Conservation (phyloP, 208 protist species). For the Borovskyia barvae region DNA sequence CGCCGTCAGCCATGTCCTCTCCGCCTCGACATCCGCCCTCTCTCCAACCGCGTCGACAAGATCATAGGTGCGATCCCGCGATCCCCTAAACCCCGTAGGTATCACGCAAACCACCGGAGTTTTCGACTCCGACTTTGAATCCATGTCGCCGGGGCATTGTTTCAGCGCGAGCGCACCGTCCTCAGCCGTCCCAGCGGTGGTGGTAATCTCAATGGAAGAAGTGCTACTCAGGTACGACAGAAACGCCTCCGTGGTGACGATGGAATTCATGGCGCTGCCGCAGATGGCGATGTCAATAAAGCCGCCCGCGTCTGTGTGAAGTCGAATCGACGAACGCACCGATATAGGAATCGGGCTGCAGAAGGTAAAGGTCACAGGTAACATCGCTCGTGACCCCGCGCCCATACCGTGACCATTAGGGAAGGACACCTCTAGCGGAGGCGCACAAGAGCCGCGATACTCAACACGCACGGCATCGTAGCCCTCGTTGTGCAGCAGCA, state of each 20-base stretch:
- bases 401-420: conserved; percentile 56
- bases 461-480: conserved; percentile 89
- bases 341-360: conserved; percentile 25
- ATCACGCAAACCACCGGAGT: conserved; percentile 15
- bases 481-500: conserved; percentile 91
- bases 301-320: conserved; percentile 76
- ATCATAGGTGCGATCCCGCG: background rate
- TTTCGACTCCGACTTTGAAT: background rate
- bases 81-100: background rate
- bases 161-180: conserved; percentile 7
- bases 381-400: conserved; percentile 24
- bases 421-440: conserved; percentile 80
- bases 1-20: conserved; percentile 45
- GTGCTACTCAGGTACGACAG: conserved; percentile 27
- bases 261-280: conserved; percentile 86
- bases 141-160: background rate
- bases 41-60: conserved; percentile 21
- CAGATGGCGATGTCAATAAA: conserved; percentile 75
- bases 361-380: conserved; percentile 79
- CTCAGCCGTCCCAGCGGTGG: conserved; percentile 15
- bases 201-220: conserved; percentile 24
- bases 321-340: conserved; percentile 67
- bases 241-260: conserved; percentile 71
- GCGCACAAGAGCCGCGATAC: conserved; percentile 63
- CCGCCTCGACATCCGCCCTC: conserved; percentile 16